Conservation (phyloP, 768 basidiomycete genomes). For the Piloderma croceum region DNA sequence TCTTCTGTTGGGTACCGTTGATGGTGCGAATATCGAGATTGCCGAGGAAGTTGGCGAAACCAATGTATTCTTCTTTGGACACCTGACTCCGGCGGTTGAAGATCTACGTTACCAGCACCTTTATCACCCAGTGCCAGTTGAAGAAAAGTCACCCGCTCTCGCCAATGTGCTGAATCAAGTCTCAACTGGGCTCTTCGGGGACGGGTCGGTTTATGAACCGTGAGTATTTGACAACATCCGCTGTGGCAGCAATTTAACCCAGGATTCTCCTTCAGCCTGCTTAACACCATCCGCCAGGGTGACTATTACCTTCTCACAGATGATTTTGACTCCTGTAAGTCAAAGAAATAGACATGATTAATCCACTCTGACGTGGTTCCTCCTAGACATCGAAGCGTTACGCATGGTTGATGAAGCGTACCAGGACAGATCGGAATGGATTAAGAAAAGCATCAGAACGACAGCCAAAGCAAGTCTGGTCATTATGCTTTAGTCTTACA, state of each 20-base stretch:
- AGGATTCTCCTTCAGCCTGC: conserved; percentile 39
- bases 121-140: conserved; percentile 76
- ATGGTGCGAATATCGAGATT: conserved; percentile 96
- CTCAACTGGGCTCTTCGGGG: conserved; percentile 76
- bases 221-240: conserved; percentile 35
- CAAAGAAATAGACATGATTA: too few relatives aligned
- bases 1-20: conserved; percentile 81
- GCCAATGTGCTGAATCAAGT: conserved; percentile 75
- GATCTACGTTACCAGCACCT: conserved; percentile 80
- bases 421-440: conserved; percentile 79
- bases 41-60: conserved; percentile 92
- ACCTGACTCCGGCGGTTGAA: conserved; percentile 83
- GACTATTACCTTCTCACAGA: conserved; percentile 83
- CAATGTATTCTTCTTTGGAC: conserved; percentile 92
- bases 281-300: conserved; percentile 70
- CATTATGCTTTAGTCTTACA: background rate
- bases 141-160: conserved; percentile 78
- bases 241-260: too few relatives aligned
- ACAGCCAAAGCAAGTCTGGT: conserved; percentile 45
- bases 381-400: conserved; percentile 74
- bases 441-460: conserved; percentile 83
- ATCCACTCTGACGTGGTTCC: background rate
- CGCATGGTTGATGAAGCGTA: conserved; percentile 87
- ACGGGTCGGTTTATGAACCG: conserved; percentile 79
- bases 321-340: conserved; percentile 89